Evolutionary conservation across 441 rosid species (phyloP).

Genomic region (Populus hybrid): DNA sequence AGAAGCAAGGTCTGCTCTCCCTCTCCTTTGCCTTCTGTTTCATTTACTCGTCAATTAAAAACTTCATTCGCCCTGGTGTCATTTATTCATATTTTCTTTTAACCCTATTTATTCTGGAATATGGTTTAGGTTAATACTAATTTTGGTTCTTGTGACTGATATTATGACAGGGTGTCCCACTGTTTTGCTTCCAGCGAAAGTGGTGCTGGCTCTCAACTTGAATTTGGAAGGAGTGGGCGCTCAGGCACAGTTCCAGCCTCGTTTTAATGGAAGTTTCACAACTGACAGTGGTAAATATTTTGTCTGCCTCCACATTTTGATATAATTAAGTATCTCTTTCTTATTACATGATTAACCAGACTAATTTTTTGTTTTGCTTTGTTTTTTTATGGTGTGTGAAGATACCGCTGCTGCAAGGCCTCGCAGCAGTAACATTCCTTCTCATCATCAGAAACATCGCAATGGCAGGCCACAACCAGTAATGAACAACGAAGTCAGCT

Average conservation of each 20-base stretch:
- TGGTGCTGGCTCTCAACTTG: conserved; percentile 64
- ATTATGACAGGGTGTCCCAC: conserved; percentile 36
- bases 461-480: conserved; percentile 24
- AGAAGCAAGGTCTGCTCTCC: conserved; percentile 41
- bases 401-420: conserved; percentile 25
- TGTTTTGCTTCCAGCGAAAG: conserved; percentile 68
- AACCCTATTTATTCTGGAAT: background rate
- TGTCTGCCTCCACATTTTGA: conserved; percentile 43
- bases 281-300: conserved; percentile 26
- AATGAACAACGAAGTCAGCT: conserved; percentile 29
- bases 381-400: background rate
- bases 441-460: conserved; percentile 20
- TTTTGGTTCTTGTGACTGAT: background rate
- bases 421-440: conserved; percentile 7
- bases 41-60: no score
- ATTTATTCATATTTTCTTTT: background rate
- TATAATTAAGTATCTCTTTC: no score
- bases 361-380: background rate
- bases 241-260: conserved; percentile 33
- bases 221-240: conserved; percentile 36
- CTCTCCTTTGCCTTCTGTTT: no score
- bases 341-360: background rate
- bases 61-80: background rate
- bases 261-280: conserved; percentile 17
- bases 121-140: conserved; percentile 9